Percentiles rank a stretch among this genome's conserved stretches.
Evolutionary conservation across 306 rosid species (phyloP).

Genomic region (Vigna trinervia): DNA sequence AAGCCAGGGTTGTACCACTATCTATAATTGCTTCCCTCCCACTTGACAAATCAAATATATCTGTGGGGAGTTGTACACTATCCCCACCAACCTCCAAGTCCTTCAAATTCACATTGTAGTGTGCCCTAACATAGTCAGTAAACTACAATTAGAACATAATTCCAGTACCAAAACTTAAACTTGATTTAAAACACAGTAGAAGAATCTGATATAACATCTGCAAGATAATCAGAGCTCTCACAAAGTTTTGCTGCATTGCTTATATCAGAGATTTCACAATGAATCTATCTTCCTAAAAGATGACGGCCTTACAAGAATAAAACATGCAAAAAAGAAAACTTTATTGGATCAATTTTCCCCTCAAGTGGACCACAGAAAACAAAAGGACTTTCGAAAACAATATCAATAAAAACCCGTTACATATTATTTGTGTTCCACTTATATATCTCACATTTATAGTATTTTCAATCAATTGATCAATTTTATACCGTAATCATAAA

Average conservation of each 20-base stretch:
- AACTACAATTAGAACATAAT: conserved; percentile 48
- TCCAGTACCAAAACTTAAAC: conserved; percentile 46
- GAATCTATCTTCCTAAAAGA: conserved; percentile 32
- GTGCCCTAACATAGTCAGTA: conserved; percentile 66
- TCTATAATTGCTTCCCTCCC: conserved; percentile 77
- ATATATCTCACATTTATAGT: conserved; percentile 6
- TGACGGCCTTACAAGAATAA: conserved; percentile 12
- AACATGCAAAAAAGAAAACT: background rate
- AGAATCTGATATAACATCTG: conserved; percentile 34
- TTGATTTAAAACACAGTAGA: conserved; percentile 33
- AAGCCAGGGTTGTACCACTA: conserved; percentile 97
- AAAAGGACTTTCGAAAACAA: background rate
- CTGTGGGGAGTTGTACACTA: conserved; percentile 61
- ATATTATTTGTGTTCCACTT: conserved; percentile 14
- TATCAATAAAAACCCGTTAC: background rate
- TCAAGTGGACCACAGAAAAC: conserved; percentile 23
- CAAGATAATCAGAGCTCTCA: conserved; percentile 33
- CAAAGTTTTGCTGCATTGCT: conserved; percentile 22
- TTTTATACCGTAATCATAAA: background rate
- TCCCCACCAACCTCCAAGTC: conserved; percentile 73
- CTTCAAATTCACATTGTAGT: conserved; percentile 84
- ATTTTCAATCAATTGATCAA: background rate
- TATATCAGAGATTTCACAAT: conserved; percentile 34
- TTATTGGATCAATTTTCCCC: conserved; percentile 9
- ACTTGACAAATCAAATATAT: conserved; percentile 59